Evolutionary conservation across 306 rosid genomes (phyloP).

Genomic region (Fragaria nilgerrensis): DNA sequence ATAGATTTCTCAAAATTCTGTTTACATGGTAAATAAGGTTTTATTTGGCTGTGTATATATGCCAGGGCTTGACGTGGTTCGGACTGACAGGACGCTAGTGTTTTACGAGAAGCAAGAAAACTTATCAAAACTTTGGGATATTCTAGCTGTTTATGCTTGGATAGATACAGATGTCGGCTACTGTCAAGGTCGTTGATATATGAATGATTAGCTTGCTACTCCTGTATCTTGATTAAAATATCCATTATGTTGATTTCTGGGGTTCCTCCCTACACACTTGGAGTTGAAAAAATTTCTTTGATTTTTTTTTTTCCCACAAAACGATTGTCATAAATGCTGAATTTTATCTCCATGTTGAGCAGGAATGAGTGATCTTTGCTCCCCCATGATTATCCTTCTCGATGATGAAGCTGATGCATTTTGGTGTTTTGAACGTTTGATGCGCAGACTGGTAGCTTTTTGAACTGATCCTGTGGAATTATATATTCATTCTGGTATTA

Average conservation of each 20-base stretch:
- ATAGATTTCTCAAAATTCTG: slow-evolving; percentile 7
- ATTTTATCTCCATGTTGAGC: slow-evolving; percentile 36
- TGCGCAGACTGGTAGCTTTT: slow-evolving; percentile 89
- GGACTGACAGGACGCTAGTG: slow-evolving; percentile 93
- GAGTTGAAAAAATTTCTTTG: background rate
- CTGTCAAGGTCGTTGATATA: slow-evolving; percentile 75
- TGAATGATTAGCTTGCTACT: slow-evolving; percentile 11
- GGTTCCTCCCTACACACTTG: background rate
- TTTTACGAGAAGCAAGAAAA: slow-evolving; percentile 90
- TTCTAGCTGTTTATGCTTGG: slow-evolving; percentile 97
- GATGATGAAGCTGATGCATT: slow-evolving; percentile 97
- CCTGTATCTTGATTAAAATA: background rate
- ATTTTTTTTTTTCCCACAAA: slow-evolving; percentile 25
- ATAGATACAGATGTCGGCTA: slow-evolving; percentile 91
- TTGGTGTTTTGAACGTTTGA: slow-evolving; percentile 98
- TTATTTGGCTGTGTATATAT: slow-evolving; percentile 21
- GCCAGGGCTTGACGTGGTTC: slow-evolving; percentile 96
- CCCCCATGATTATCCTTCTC: slow-evolving; percentile 97
- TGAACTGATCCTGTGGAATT: slow-evolving; percentile 1
- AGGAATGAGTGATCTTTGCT: slow-evolving; percentile 99
- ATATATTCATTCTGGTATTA: background rate
- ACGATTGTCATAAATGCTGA: slow-evolving; percentile 24
- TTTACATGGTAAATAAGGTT: slow-evolving; percentile 4
- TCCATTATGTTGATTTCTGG: background rate
- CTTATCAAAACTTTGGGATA: slow-evolving; percentile 94